Base-by-base conservation (phyloP, 2,329 filamentous ascomycete species). In the Colletotrichum liaoningense region DNA sequence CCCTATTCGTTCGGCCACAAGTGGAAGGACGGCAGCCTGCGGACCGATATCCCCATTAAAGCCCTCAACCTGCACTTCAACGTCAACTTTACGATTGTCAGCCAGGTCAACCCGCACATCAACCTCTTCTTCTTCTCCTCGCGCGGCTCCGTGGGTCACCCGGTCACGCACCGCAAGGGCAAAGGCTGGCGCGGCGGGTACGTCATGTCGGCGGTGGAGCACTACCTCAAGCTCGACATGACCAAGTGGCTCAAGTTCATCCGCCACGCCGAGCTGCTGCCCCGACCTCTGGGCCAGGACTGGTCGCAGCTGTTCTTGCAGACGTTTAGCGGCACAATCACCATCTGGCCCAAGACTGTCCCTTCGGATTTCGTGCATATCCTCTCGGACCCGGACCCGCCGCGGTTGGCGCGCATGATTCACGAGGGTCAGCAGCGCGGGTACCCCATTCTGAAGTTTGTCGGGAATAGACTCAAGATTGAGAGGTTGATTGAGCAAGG, bases 81-180 rank as follows among this genome's bases (percentile, higher is more conserved):
- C 81, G 97, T 98, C 82, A 98, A 97, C 81, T 99, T 98, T 83
- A 96, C 94, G 76, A 95, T 99, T 76, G 97, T 92, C 77, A 89
- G 88, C 77, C 90, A 95, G 84, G 96, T 98, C 62, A 99, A 99
- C 81, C 97, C 97, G 1, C 97, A 99, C 81, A 96, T 99, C 83
- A 98, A 98, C 79, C 91, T 98, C 33, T 99, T 99, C 88, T 98
- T 99, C 89, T 99, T 98, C 87, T 97, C 94, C 35, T 97, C 95
- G 0, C 91, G 97, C 38, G 97, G 97, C 14, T 93, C 94, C 0
- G 96, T 98, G 11, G 97, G 97, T 5, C 92, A 94, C 65, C 97
- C 97, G 11, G 97, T 98, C 22, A 98, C 95, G 0, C 97, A 99
- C 82, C 93, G 97, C 67, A 93, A 93, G 77, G 97, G 97, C 5